These are phyloP conservation scores for Clonostachys solani DNA, from an alignment of 2,329 filamentous ascomycete species.

Conservation along the genomic window DNA sequence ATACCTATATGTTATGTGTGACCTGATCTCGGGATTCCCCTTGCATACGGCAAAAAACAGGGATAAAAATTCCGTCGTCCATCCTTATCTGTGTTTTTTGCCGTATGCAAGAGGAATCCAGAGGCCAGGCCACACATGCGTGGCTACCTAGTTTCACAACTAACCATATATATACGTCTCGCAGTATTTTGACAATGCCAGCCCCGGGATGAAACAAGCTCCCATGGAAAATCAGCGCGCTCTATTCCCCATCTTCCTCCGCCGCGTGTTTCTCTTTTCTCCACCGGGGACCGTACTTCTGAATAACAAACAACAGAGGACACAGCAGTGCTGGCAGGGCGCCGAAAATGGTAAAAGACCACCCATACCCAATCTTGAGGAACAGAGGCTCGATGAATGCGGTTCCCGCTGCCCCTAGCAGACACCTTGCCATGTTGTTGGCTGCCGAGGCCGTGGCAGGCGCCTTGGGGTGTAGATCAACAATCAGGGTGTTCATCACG, in stretches of 20 bases:
- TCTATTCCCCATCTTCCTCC: conserved; percentile 9
- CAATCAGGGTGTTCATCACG: conserved; percentile 57
- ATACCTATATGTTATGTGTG: too few species aligned
- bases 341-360: conserved; percentile 57
- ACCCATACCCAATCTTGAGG: conserved; percentile 50
- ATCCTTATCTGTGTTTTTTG: too few species aligned
- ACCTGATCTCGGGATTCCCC: too few species aligned
- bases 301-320: conserved; percentile 44
- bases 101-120: too few species aligned
- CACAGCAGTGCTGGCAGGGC: conserved; percentile 42
- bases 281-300: conserved; percentile 42
- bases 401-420: conserved; percentile 54
- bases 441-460: conserved; percentile 60
- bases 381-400: conserved; percentile 58
- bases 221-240: too few species aligned
- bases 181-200: too few species aligned
- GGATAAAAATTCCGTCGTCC: too few species aligned
- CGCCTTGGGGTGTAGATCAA: conserved; percentile 57
- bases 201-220: too few species aligned
- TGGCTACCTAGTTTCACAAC: too few species aligned
- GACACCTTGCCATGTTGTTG: conserved; percentile 60
- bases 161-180: too few species aligned
- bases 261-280: conserved; percentile 43
- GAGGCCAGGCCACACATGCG: too few species aligned
- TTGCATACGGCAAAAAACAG: too few species aligned